phyloP scores from a whole-genome alignment of 2,329 filamentous ascomycete species.

The Blastomyces parvus region DNA sequence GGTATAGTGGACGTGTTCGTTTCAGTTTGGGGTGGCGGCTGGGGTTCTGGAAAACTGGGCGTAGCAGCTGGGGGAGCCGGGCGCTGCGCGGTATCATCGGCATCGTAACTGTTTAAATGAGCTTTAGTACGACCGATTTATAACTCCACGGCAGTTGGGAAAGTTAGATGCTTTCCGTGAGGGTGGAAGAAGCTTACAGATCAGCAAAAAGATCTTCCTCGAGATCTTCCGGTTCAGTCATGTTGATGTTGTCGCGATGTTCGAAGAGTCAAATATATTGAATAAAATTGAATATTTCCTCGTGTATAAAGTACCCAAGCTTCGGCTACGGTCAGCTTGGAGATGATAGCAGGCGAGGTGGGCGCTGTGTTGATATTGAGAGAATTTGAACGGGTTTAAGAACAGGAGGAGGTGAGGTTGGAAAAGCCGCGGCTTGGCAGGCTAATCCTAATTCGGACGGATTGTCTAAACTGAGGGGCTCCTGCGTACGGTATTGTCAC shows the following conservation, averaged over 20 bases:
- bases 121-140: constrained; percentile 10
- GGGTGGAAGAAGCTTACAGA: constrained; percentile 54
- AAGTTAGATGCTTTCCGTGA: background rate
- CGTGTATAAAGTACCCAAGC: background rate
- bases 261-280: background rate
- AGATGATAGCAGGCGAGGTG: background rate
- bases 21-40: constrained; percentile 20
- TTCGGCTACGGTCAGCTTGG: background rate
- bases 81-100: constrained; percentile 45
- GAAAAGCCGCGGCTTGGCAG: constrained; percentile 12
- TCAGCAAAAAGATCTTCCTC: constrained; percentile 95
- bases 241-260: constrained; percentile 33
- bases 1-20: constrained; percentile 15
- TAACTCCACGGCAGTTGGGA: background rate
- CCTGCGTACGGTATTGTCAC: background rate
- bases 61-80: constrained; percentile 26
- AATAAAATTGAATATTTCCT: background rate
- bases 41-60: constrained; percentile 30
- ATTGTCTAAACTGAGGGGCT: background rate
- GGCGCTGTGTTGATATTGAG: background rate
- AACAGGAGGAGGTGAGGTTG: constrained; percentile 15
- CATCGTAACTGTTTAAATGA: constrained; percentile 50
- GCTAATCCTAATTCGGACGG: constrained; percentile 13
- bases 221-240: constrained; percentile 72
- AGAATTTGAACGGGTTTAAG: constrained; percentile 2